phyloP scores from a whole-genome alignment of 169 alveolate species.

The Eimeria sp. region DNA sequence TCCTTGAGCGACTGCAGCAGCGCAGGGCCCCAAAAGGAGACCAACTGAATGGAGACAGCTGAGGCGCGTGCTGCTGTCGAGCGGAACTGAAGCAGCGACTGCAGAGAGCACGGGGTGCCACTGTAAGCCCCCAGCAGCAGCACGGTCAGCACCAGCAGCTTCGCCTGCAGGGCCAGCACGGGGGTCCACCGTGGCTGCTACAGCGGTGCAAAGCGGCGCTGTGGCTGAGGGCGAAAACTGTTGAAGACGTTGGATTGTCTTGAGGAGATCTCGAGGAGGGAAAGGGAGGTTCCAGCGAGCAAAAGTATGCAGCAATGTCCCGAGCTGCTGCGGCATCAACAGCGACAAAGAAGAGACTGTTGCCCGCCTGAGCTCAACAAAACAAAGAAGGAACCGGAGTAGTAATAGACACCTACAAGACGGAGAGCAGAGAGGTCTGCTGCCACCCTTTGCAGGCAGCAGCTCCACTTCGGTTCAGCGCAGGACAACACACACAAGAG shows the following conservation, averaged over 20 bases:
- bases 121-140: background rate
- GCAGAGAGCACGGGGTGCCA: slow-evolving; percentile 52
- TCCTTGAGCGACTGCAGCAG: slow-evolving; percentile 3
- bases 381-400: background rate
- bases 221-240: slow-evolving; percentile 22
- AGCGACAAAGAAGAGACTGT: background rate
- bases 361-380: background rate
- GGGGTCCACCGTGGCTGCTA: background rate
- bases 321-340: slow-evolving; percentile 1
- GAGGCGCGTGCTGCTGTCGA: slow-evolving; percentile 43
- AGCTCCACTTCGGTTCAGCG: too few species aligned
- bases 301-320: slow-evolving; percentile 28
- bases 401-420: too few species aligned
- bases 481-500: too few species aligned
- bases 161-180: background rate
- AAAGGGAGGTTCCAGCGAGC: slow-evolving; percentile 41
- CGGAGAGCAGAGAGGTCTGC: too few species aligned
- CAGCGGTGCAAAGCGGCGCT: background rate
- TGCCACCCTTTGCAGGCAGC: too few species aligned
- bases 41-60: slow-evolving; percentile 61
- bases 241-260: background rate
- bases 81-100: slow-evolving; percentile 5
- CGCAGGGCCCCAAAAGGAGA: slow-evolving; percentile 40
- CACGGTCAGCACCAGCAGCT: background rate
- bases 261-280: background rate